Percentiles rank a stretch among this genome's conserved stretches.
Evolutionary conservation across 2,329 filamentous ascomycete genomes (phyloP).

Genomic region (Nemania bipapillata): DNA sequence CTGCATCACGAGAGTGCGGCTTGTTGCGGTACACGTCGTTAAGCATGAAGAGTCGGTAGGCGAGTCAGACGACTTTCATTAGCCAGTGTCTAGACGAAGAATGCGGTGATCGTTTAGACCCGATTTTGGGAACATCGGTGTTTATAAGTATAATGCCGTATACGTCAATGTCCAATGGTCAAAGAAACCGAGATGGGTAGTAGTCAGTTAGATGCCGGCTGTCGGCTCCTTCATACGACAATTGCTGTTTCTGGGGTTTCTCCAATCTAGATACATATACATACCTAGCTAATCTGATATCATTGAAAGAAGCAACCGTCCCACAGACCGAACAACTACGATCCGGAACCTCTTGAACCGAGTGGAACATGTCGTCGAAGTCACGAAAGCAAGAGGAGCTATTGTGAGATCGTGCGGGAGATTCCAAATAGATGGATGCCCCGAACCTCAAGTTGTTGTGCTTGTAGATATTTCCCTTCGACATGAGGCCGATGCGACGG

Average conservation of each 20-base stretch:
- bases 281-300: no score
- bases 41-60: slow-evolving; percentile 17
- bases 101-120: slow-evolving; percentile 28
- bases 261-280: no score
- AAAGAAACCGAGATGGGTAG: slow-evolving; percentile 2
- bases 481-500: background rate
- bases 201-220: background rate
- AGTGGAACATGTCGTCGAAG: background rate
- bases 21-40: slow-evolving; percentile 17
- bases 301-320: background rate
- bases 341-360: slow-evolving; percentile 28
- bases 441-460: background rate
- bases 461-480: background rate
- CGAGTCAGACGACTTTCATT: slow-evolving; percentile 27
- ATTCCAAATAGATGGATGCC: background rate
- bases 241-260: background rate
- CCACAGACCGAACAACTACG: slow-evolving; percentile 9
- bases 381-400: background rate
- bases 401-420: background rate
- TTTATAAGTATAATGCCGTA: background rate
- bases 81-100: slow-evolving; percentile 19
- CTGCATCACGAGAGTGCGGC: slow-evolving; percentile 10
- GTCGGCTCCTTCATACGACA: slow-evolving; percentile 4
- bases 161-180: slow-evolving; percentile 2
- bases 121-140: background rate